Base-by-base conservation (phyloP, 805 yeast species). In the Lachancea fermentati region DNA sequence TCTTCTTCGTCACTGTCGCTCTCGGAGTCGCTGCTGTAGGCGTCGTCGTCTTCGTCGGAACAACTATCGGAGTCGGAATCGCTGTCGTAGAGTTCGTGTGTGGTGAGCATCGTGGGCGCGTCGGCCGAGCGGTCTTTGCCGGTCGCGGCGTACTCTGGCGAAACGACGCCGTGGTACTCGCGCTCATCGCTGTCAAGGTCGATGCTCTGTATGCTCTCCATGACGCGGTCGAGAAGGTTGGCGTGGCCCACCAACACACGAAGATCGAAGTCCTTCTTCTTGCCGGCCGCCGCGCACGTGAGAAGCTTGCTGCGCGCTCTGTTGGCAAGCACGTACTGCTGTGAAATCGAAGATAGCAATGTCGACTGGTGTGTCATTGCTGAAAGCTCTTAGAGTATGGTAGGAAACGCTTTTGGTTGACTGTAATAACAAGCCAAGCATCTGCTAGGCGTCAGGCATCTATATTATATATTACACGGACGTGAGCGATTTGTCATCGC, bases 241-340 rank as follows among this genome's bases (percentile, higher is more conserved):
- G 66, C 64, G 41, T 61, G 66, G 3, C 61, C 65, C 1, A 61
- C 61, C 12, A 61, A 37, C 5, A 53, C 48, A 18, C 66, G 42
- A 16, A 60, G 40, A 18, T 61, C 49, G 26, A 46, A 46, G 19
- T 57, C 59, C 33, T 43, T 47, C 34, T 47, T 53, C 25, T 40
- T 35, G 22, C 35, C 46, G 4, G 42, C 26, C 17, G 39, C 40
- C 2, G 55, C 58, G 36, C 55, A 50, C 4, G 22, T 32, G 22
- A 48, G 29, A 9, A 58, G 48, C 35, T 58, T 58, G 3, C 45
- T 33, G 12, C 55, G 48, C 3, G 55, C 61, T 30, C 43, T 42
- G 19, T 49, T 38, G 17, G 57, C 57, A 31, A 54, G 41, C 19
- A 44, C 9, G 24, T 31, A 40, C 24, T 35, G 41, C 18, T 40